Evolutionary conservation across 2,329 filamentous ascomycete genomes (phyloP), one percentile per base, ranked within the genome.

Genomic region (Helminthosporium solani): DNA sequence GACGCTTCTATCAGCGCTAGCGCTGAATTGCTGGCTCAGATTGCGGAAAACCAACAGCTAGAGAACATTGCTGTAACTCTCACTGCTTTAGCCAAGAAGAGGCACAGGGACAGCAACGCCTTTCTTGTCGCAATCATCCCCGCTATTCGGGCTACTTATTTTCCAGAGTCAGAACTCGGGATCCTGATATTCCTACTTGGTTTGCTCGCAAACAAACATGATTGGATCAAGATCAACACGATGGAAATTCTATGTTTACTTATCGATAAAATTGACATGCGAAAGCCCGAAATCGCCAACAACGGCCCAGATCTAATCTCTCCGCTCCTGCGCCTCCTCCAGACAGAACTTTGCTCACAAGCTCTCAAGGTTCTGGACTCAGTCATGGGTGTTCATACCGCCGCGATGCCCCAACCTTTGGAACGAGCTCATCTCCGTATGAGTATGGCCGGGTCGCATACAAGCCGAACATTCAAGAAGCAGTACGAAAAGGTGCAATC

Each of bases 261-360:
- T 48, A 87, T 99, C 37, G 89, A 90, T 0, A 86, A 92, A 42
- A 87, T 96, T 25, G 91, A 99, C 63, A 95, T 97, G 87, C 85
- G 86, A 44, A 91, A 91, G 59, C 84, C 87, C 0, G 91, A 96
- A 54, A 88, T 99, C 53, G 87, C 90, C 3, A 86, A 84, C 7
- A 90, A 97, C 67, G 92, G 94, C 0, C 91, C 92, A 1, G 95
- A 99, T 70, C 79, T 99, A 38, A 95, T 99, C 45, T 96, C 94
- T 1, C 95, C 94, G 0, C 78, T 99, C 0, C 75, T 99, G 44
- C 84, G 94, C 43, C 78, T 99, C 16, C 73, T 99, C 31, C 91
- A 96, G 66, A 96, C 92, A 1, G 90, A 95, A 49, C 91, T 91
- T 61, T 97, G 91, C 67, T 90, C 94, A 69, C 87, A 96, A 63